A percentile compares a stretch with the other conserved stretches of the same genome.
Evolutionary conservation across 805 yeast genomes (phyloP).

Genomic region (Kurtzmaniella fragi): DNA sequence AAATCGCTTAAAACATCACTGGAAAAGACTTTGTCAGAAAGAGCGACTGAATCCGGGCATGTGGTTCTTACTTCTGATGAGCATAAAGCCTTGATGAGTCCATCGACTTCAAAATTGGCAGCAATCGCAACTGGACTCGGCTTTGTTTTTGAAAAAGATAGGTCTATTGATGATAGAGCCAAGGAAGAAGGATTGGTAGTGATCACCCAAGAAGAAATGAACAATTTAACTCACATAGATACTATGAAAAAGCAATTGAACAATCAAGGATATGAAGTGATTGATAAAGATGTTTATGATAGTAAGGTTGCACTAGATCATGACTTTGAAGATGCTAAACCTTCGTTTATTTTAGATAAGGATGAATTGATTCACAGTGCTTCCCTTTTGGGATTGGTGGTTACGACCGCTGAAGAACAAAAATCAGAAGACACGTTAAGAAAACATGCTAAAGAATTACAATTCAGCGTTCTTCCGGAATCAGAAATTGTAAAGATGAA

Average conservation of each 20-base stretch:
- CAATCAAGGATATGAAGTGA: slow-evolving; percentile 4
- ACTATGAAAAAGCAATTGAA: slow-evolving; percentile 4
- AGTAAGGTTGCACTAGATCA: slow-evolving; percentile 11
- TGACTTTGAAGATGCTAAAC: slow-evolving; percentile 23
- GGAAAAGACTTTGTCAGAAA: slow-evolving; percentile 11
- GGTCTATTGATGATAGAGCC: slow-evolving; percentile 12
- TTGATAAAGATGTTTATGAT: slow-evolving; percentile 9
- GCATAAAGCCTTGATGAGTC: slow-evolving; percentile 3
- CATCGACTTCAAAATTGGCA: slow-evolving; percentile 9
- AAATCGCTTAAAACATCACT: slow-evolving; percentile 8
- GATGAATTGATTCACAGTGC: slow-evolving; percentile 24
- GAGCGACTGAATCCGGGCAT: slow-evolving; percentile 13
- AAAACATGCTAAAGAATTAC: slow-evolving; percentile 15
- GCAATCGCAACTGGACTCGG: slow-evolving; percentile 8
- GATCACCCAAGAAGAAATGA: slow-evolving; percentile 6
- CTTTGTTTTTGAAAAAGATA: slow-evolving; percentile 5
- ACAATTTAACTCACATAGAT: not conserved
- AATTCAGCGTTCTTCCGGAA: slow-evolving; percentile 22
- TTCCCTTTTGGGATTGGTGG: slow-evolving; percentile 19
- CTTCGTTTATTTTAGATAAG: slow-evolving; percentile 21
- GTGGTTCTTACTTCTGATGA: slow-evolving; percentile 4
- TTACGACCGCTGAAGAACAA: slow-evolving; percentile 13
- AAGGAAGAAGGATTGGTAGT: slow-evolving; percentile 10
- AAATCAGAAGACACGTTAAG: slow-evolving; percentile 12
- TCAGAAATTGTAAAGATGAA: slow-evolving; percentile 18